phyloP scores from a whole-genome alignment of 148 eudicot species.

The Suaeda aralocaspica region DNA sequence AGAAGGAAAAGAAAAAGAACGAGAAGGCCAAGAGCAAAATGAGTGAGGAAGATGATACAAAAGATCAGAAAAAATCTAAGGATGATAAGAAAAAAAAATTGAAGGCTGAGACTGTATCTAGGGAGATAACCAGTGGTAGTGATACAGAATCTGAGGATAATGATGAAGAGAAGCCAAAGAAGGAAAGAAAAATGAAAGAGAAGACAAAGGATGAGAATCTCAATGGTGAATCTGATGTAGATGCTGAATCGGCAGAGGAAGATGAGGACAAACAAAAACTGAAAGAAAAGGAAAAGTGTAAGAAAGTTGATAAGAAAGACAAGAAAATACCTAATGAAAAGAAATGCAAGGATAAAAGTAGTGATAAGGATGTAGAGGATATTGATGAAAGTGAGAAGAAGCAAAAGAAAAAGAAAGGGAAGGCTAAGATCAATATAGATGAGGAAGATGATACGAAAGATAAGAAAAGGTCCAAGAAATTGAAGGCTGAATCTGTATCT shows the following conservation, averaged over 20 bases:
- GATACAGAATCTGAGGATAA: constrained; percentile 24
- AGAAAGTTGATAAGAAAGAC: too few species aligned
- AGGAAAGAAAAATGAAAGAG: constrained; percentile 29
- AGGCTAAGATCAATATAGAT: constrained; percentile 34
- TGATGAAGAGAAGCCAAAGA: constrained; percentile 22
- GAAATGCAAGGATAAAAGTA: too few species aligned
- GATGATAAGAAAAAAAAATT: constrained; percentile 10
- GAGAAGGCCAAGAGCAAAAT: constrained; percentile 37
- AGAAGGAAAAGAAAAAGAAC: constrained; percentile 26
- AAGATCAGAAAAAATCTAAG: constrained; percentile 24
- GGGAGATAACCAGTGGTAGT: constrained; percentile 22
- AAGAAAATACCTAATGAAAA: too few species aligned
- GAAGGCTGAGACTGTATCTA: constrained; percentile 15
- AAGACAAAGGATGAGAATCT: constrained; percentile 36
- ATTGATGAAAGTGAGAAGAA: constrained; percentile 23
- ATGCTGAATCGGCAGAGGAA: too few species aligned
- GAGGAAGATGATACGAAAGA: constrained; percentile 30
- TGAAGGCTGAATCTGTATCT: constrained; percentile 12
- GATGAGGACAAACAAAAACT: too few species aligned
- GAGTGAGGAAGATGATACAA: constrained; percentile 35
- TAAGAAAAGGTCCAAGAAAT: constrained; percentile 22
- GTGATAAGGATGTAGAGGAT: constrained; percentile 24
- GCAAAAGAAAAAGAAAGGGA: constrained; percentile 30
- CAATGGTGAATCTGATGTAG: too few species aligned
- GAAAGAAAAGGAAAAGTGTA: too few species aligned